These are phyloP conservation scores for Sicyos baderoa DNA, from an alignment of 306 rosid genomes.

Conservation along the genomic window DNA sequence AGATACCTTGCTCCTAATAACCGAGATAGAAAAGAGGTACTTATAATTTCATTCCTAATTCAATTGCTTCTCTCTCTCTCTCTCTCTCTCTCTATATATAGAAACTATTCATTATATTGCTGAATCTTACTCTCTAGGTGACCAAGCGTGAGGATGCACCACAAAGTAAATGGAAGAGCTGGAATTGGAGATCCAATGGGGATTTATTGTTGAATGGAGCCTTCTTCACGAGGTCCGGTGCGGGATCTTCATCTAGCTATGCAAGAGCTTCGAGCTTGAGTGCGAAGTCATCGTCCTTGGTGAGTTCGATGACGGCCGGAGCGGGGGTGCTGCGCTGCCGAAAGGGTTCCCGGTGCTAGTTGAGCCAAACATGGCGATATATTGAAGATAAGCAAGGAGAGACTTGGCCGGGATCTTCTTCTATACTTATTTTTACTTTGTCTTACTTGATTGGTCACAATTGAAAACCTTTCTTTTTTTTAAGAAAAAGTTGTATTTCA, in stretches of 20 bases:
- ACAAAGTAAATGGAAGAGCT: constrained; percentile 55
- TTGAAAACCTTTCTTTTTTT: background rate
- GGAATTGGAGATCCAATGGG: constrained; percentile 90
- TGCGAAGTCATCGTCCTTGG: constrained; percentile 62
- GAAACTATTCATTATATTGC: too few relatives aligned
- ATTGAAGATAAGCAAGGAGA: constrained; percentile 10
- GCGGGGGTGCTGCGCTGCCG: constrained; percentile 64
- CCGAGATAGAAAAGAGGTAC: constrained; percentile 57
- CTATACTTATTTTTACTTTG: background rate
- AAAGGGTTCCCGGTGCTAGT: constrained; percentile 61
- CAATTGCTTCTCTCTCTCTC: too few relatives aligned
- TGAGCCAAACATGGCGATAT: background rate
- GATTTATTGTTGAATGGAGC: constrained; percentile 82
- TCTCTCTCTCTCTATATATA: too few relatives aligned
- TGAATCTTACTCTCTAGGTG: constrained; percentile 26
- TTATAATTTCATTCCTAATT: background rate
- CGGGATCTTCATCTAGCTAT: constrained; percentile 60
- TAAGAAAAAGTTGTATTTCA: background rate
- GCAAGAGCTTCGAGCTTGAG: constrained; percentile 76
- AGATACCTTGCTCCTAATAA: constrained; percentile 72
- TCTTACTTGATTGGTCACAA: background rate
- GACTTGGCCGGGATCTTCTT: constrained; percentile 5
- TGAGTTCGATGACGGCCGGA: constrained; percentile 51
- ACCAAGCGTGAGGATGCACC: constrained; percentile 55
- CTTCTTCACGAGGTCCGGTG: constrained; percentile 65